These are phyloP conservation scores for Diaporthe citriasiana DNA, from an alignment of 2,329 filamentous ascomycete genomes.

Conservation along the genomic window DNA sequence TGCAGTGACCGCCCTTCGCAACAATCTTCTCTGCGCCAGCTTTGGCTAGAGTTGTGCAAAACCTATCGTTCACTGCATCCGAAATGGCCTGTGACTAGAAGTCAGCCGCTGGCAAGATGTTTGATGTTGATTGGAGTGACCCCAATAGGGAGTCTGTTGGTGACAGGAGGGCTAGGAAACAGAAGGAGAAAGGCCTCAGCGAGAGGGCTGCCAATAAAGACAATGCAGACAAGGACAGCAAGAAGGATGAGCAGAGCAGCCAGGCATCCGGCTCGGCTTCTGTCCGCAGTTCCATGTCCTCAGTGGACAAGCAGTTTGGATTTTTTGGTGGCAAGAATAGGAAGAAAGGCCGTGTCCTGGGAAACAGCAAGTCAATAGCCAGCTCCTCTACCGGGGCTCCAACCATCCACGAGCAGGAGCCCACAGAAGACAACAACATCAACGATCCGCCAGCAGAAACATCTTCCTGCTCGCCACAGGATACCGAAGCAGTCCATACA, in stretches of 20 bases:
- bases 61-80: not conserved
- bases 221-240: slow-evolving; percentile 45
- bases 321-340: slow-evolving; percentile 60
- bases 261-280: slow-evolving; percentile 54
- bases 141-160: slow-evolving; percentile 66
- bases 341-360: slow-evolving; percentile 50
- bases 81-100: slow-evolving; percentile 36
- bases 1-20: not conserved
- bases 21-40: not conserved
- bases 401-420: slow-evolving; percentile 39
- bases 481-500: not conserved
- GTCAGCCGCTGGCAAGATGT: slow-evolving; percentile 59
- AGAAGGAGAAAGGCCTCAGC: slow-evolving; percentile 53
- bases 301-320: slow-evolving; percentile 56
- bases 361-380: slow-evolving; percentile 44
- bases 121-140: slow-evolving; percentile 72
- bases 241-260: slow-evolving; percentile 48
- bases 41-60: not conserved
- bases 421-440: slow-evolving; percentile 1
- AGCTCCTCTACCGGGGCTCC: slow-evolving; percentile 36
- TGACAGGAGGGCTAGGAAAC: slow-evolving; percentile 65
- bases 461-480: not conserved
- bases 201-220: slow-evolving; percentile 43
- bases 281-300: slow-evolving; percentile 60
- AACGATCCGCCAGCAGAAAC: not conserved